Conservation (phyloP, 805 yeast species). For the Myxozyma vanderwaltii region DNA sequence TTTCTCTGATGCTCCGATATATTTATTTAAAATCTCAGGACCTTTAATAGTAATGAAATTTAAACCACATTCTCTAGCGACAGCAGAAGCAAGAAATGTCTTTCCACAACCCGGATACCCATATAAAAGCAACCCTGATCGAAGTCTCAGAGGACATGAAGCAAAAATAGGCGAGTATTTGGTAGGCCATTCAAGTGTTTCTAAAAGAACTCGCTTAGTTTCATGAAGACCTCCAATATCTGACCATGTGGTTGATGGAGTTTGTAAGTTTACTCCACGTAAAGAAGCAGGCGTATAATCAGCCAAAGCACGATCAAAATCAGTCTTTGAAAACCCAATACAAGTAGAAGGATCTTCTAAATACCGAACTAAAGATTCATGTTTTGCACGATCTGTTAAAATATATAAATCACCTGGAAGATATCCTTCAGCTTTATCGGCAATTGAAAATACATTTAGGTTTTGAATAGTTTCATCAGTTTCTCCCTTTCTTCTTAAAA, state of each 20-base stretch:
- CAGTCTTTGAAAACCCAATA: slow-evolving; percentile 38
- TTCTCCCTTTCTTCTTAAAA: slow-evolving; percentile 34
- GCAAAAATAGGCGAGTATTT: slow-evolving; percentile 94
- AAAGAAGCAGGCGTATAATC: slow-evolving; percentile 79
- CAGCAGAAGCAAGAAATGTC: slow-evolving; percentile 87
- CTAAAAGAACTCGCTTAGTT: slow-evolving; percentile 74
- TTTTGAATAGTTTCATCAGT: neutral
- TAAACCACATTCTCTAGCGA: slow-evolving; percentile 93
- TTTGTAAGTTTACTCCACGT: slow-evolving; percentile 83
- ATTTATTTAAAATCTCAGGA: slow-evolving; percentile 92
- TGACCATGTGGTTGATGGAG: slow-evolving; percentile 72
- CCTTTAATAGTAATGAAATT: slow-evolving; percentile 95
- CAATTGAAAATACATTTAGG: slow-evolving; percentile 53
- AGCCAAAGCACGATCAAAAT: slow-evolving; percentile 60
- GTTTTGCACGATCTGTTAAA: slow-evolving; percentile 61
- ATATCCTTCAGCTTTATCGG: slow-evolving; percentile 81
- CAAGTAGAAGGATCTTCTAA: slow-evolving; percentile 15
- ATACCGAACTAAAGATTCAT: slow-evolving; percentile 40
- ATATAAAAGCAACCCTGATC: slow-evolving; percentile 87
- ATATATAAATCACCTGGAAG: slow-evolving; percentile 78
- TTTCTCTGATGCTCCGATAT: slow-evolving; percentile 97
- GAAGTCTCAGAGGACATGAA: slow-evolving; percentile 77
- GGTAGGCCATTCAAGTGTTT: slow-evolving; percentile 96
- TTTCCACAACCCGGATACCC: slow-evolving; percentile 99
- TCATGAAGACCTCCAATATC: slow-evolving; percentile 86